Evolutionary conservation across 345 rosid genomes (phyloP).

Genomic region (Orychophragmus violaceus): DNA sequence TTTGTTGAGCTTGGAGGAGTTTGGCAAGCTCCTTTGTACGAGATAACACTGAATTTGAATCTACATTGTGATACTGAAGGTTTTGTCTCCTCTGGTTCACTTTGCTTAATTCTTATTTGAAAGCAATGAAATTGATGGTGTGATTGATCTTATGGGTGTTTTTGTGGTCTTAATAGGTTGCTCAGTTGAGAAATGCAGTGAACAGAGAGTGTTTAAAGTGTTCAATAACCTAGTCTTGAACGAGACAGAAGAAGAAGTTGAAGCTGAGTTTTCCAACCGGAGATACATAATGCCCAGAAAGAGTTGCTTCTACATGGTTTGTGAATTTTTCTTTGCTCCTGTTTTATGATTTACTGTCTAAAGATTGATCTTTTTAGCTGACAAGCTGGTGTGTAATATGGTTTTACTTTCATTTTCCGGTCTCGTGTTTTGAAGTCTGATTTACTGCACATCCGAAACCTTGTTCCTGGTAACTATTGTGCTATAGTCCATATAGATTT

Average conservation of each 20-base stretch:
- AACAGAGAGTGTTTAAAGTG: constrained; percentile 40
- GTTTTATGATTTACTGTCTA: background rate
- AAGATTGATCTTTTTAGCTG: background rate
- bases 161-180: background rate
- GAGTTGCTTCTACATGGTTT: constrained; percentile 85
- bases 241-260: constrained; percentile 46
- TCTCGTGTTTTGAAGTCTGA: constrained; percentile 60
- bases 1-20: constrained; percentile 62
- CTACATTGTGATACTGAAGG: constrained; percentile 29
- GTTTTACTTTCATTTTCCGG: constrained; percentile 10
- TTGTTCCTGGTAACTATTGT: constrained; percentile 65
- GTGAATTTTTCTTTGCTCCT: no score
- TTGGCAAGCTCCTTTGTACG: constrained; percentile 77
- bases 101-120: background rate
- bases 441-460: constrained; percentile 69
- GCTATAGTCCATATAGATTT: background rate
- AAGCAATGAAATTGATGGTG: background rate
- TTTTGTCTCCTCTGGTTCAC: background rate
- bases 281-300: constrained; percentile 53
- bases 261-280: constrained; percentile 52
- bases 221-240: constrained; percentile 57
- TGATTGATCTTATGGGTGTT: background rate
- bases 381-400: background rate
- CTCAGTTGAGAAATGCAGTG: constrained; percentile 28
- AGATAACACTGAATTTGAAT: constrained; percentile 43